phyloP scores from a whole-genome alignment of 495 filamentous ascomycete genomes.

The Penicillium roqueforti region DNA sequence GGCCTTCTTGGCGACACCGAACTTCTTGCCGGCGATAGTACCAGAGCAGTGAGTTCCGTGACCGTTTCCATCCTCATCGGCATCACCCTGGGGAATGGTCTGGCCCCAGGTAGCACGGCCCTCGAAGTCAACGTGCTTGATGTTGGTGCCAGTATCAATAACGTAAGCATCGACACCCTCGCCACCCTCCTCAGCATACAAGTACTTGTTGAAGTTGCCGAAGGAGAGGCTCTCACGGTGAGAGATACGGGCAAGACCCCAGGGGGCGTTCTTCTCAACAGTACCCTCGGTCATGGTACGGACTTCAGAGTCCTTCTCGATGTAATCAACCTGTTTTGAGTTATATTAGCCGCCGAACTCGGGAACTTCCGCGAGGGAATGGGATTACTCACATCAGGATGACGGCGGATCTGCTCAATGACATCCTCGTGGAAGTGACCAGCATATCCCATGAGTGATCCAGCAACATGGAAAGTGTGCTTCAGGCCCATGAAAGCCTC shows the following conservation, averaged over 20 bases:
- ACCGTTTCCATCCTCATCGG: constrained; percentile 91
- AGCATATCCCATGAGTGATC: constrained; percentile 80
- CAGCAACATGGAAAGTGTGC: constrained; percentile 91
- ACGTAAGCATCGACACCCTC: constrained; percentile 99
- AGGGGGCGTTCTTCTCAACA: constrained; percentile 87
- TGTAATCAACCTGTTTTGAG: constrained; percentile 75
- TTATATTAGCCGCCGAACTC: constrained; percentile 14
- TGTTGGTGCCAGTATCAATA: constrained; percentile 95
- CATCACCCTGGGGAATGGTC: constrained; percentile 82
- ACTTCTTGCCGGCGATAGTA: constrained; percentile 96
- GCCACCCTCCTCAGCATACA: constrained; percentile 84
- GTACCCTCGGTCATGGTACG: constrained; percentile 59
- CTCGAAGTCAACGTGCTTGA: constrained; percentile 93
- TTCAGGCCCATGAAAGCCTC: constrained; percentile 81
- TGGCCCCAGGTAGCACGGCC: constrained; percentile 95
- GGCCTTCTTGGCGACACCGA: constrained; percentile 99
- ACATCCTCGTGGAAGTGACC: constrained; percentile 92
- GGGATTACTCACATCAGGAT: constrained; percentile 83
- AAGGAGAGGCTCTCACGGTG: constrained; percentile 84
- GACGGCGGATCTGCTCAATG: constrained; percentile 89
- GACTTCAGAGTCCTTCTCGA: constrained; percentile 91
- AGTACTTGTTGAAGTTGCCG: constrained; percentile 95
- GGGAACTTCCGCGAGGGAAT: constrained; percentile 7
- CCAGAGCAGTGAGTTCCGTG: constrained; percentile 99
- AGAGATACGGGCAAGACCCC: constrained; percentile 97